These are phyloP conservation scores for Patellifolia procumbens DNA, from an alignment of 179 eudicot species.

Conservation along the genomic window DNA sequence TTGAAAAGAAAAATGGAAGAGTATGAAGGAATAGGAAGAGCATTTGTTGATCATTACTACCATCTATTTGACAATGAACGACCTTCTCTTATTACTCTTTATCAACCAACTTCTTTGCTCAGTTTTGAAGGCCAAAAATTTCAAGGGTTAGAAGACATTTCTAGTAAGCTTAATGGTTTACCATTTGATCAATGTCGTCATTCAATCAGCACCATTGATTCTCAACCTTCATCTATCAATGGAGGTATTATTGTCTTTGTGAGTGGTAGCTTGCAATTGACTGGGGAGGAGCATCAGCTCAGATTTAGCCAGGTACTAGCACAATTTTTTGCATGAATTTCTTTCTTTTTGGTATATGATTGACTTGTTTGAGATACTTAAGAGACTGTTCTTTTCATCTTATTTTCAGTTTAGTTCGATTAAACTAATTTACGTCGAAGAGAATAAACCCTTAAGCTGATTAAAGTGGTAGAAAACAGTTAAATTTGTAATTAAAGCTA, in stretches of 20 bases:
- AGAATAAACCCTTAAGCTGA: too few relatives aligned
- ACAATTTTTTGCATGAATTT: not conserved
- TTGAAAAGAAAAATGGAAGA: constrained; percentile 50
- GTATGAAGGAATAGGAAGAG: constrained; percentile 61
- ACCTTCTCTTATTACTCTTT: constrained; percentile 48
- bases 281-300: constrained; percentile 74
- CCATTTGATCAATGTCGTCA: constrained; percentile 80
- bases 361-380: not conserved
- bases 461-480: too few relatives aligned
- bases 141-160: constrained; percentile 56
- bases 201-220: constrained; percentile 70
- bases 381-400: too few relatives aligned
- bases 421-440: too few relatives aligned
- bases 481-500: too few relatives aligned
- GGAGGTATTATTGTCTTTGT: constrained; percentile 79
- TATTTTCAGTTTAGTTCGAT: too few relatives aligned
- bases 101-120: constrained; percentile 68
- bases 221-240: constrained; percentile 57
- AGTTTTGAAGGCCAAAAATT: constrained; percentile 73
- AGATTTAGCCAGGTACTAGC: constrained; percentile 75
- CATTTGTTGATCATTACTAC: constrained; percentile 83
- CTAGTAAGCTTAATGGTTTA: constrained; percentile 54
- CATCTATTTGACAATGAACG: constrained; percentile 65
- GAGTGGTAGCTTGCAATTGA: constrained; percentile 68
- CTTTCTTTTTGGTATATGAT: not conserved